Evolutionary conservation across 2,329 filamentous ascomycete species (phyloP).

Genomic region (Phialophora expanda): DNA sequence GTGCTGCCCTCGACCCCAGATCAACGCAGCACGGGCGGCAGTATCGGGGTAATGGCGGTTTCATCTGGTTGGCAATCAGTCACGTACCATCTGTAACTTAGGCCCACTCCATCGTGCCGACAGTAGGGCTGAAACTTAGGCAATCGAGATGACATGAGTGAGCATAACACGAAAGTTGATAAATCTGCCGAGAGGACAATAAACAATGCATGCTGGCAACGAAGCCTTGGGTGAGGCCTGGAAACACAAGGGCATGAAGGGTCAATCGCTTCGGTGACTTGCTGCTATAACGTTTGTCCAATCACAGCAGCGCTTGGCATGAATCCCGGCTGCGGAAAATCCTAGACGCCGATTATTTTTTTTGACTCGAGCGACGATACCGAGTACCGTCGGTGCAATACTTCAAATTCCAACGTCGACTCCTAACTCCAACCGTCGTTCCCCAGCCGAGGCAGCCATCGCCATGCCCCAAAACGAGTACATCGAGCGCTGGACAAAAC

Average conservation of each 20-base stretch:
- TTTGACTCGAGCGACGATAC: background rate
- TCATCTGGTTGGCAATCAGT: background rate
- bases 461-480: conserved; percentile 41
- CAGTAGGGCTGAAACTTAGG: background rate
- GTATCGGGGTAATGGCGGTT: background rate
- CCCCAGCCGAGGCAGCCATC: background rate
- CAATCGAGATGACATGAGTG: background rate
- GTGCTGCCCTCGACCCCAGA: background rate
- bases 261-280: background rate
- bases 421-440: background rate
- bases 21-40: background rate
- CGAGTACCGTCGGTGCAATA: background rate
- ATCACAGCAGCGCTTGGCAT: background rate
- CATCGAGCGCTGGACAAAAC: conserved; percentile 74
- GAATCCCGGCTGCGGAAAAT: background rate
- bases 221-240: background rate
- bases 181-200: background rate
- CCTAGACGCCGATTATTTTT: conserved; percentile 4
- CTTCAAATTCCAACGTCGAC: background rate
- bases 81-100: background rate
- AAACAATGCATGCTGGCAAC: background rate
- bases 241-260: no score
- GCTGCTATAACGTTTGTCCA: background rate
- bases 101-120: background rate
- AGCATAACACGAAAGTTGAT: background rate